A percentile compares a stretch with the other conserved stretches of the same genome.
Conservation (phyloP, 148 eudicot genomes). For the Drosera capensis region DNA sequence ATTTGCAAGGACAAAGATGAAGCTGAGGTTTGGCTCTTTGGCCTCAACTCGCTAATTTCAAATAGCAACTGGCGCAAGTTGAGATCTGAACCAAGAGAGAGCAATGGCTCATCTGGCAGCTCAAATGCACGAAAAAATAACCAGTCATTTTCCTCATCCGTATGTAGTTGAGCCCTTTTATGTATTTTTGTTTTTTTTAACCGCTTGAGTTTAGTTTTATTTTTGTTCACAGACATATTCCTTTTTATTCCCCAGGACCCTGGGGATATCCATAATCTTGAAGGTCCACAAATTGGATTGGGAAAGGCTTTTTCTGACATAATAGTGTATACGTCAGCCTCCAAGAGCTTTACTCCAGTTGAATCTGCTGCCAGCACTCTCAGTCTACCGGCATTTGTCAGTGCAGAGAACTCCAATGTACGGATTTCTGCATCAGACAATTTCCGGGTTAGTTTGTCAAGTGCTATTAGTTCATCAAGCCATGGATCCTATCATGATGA, state of each 20-base stretch:
- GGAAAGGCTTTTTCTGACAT: slow-evolving; percentile 77
- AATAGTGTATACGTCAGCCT: slow-evolving; percentile 36
- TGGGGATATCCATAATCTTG: slow-evolving; percentile 25
- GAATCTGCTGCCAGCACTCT: slow-evolving; percentile 22
- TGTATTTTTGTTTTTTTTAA: not conserved
- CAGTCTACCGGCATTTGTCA: slow-evolving; percentile 15
- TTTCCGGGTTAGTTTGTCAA: slow-evolving; percentile 60
- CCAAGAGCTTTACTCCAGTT: slow-evolving; percentile 22
- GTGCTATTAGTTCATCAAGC: slow-evolving; percentile 82
- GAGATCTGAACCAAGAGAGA: slow-evolving; percentile 41
- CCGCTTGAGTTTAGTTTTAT: not conserved
- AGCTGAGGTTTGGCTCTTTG: slow-evolving; percentile 89
- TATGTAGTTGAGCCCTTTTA: slow-evolving; percentile 16
- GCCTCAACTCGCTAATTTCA: slow-evolving; percentile 67
- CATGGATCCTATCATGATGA: slow-evolving; percentile 68
- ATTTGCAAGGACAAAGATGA: slow-evolving; percentile 98
- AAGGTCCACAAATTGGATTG: slow-evolving; percentile 42
- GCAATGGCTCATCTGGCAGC: slow-evolving; percentile 31
- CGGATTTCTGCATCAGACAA: slow-evolving; percentile 52
- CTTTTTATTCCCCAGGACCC: slow-evolving; percentile 27
- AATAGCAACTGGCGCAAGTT: slow-evolving; percentile 28
- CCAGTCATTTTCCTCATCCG: slow-evolving; percentile 34
- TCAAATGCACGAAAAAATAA: slow-evolving; percentile 25
- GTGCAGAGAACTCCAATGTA: slow-evolving; percentile 27
- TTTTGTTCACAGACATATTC: not conserved